Evolutionary conservation across 495 filamentous ascomycete genomes (phyloP).

Genomic region (Pyrenopolyporus hunteri): DNA sequence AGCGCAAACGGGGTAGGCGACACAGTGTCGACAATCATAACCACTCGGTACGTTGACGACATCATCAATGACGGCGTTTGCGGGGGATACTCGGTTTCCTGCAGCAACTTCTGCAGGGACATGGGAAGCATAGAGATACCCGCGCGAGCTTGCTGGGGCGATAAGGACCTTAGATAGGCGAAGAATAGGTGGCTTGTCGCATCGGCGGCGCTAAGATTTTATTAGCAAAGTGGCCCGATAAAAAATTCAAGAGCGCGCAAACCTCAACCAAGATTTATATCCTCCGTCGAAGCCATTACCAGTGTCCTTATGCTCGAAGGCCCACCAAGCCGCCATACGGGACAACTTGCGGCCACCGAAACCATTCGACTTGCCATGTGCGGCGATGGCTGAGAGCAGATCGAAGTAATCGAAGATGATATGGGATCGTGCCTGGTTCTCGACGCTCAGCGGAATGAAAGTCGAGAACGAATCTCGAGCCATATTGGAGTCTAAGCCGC

Average conservation of each 20-base stretch:
- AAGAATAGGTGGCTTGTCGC: slow-evolving; percentile 97
- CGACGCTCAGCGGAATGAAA: slow-evolving; percentile 93
- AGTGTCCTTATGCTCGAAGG: slow-evolving; percentile 85
- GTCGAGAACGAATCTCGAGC: slow-evolving; percentile 93
- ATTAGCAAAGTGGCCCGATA: slow-evolving; percentile 33
- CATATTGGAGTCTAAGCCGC: slow-evolving; percentile 78
- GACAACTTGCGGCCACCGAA: slow-evolving; percentile 93
- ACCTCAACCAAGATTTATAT: slow-evolving; percentile 79
- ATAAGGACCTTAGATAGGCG: slow-evolving; percentile 88
- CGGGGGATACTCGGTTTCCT: slow-evolving; percentile 95
- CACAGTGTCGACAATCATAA: slow-evolving; percentile 95
- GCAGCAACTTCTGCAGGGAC: slow-evolving; percentile 85
- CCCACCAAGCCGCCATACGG: slow-evolving; percentile 97
- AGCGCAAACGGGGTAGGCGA: slow-evolving; percentile 94
- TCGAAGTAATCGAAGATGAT: slow-evolving; percentile 99
- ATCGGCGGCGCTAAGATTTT: slow-evolving; percentile 77
- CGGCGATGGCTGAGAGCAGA: slow-evolving; percentile 77
- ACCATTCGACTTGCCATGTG: slow-evolving; percentile 90
- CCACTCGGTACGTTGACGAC: slow-evolving; percentile 81
- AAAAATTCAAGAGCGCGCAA: slow-evolving; percentile 20
- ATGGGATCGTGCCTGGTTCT: slow-evolving; percentile 80
- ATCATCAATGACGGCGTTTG: slow-evolving; percentile 78
- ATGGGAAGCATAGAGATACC: slow-evolving; percentile 85
- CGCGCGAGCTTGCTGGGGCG: slow-evolving; percentile 74
- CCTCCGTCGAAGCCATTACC: slow-evolving; percentile 95